phyloP scores from a whole-genome alignment of 2,329 filamentous ascomycete genomes.

The Aspergillus alliaceus region DNA sequence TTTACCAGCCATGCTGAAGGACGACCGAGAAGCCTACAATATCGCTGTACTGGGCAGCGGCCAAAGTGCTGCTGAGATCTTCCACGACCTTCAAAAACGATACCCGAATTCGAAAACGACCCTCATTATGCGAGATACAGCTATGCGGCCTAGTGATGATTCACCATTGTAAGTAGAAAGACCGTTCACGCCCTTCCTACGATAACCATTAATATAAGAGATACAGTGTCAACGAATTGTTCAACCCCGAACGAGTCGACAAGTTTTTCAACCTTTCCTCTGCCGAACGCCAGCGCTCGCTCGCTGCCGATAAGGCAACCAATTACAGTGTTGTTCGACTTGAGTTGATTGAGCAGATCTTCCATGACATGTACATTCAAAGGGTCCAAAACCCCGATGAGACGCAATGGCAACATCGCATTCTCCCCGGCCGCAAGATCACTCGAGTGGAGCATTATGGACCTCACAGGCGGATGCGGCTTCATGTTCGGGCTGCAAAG shows the following conservation, averaged over 20 bases:
- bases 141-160: conserved; percentile 87
- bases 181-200: neutral
- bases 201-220: conserved; percentile 9
- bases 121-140: conserved; percentile 78
- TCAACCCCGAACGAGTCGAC: conserved; percentile 84
- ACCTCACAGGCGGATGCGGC: conserved; percentile 53
- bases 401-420: conserved; percentile 76
- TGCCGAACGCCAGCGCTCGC: conserved; percentile 58
- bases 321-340: conserved; percentile 95
- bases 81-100: conserved; percentile 77
- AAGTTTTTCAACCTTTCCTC: conserved; percentile 68
- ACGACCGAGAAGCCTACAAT: conserved; percentile 54
- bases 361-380: conserved; percentile 85
- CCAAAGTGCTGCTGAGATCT: conserved; percentile 94
- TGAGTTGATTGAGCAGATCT: conserved; percentile 85
- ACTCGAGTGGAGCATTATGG: conserved; percentile 58
- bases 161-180: conserved; percentile 79
- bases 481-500: conserved; percentile 58
- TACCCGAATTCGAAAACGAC: conserved; percentile 80
- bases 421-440: conserved; percentile 69
- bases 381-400: conserved; percentile 69
- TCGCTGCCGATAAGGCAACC: conserved; percentile 74
- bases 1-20: conserved; percentile 38
- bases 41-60: conserved; percentile 86
- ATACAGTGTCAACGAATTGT: conserved; percentile 88